Percentiles rank a stretch among this genome's conserved stretches.
These are phyloP conservation scores for Hansenula sp. DNA, from an alignment of 1,139 yeast genomes.

Conservation along the genomic window DNA sequence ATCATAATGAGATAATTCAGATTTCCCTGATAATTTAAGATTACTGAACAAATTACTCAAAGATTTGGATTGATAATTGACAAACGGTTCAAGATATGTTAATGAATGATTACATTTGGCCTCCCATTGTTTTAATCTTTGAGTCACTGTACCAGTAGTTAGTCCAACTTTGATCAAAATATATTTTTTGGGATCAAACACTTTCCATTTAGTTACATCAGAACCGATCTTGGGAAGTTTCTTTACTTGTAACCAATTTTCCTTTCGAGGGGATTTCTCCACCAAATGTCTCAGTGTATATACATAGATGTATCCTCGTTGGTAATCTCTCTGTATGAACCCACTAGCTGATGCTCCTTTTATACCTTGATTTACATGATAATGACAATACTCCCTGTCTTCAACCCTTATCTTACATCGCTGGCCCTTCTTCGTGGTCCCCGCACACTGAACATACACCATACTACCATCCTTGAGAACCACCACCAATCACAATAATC, in stretches of 20 bases:
- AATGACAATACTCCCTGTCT: slow-evolving; percentile 18
- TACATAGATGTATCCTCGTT: slow-evolving; percentile 45
- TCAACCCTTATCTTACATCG: slow-evolving; percentile 23
- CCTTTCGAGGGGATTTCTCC: slow-evolving; percentile 22
- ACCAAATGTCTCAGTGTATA: slow-evolving; percentile 45
- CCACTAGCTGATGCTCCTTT: background rate
- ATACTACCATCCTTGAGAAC: background rate
- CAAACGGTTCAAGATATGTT: slow-evolving; percentile 31
- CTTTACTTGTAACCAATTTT: slow-evolving; percentile 26
- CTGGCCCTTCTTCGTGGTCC: slow-evolving; percentile 23
- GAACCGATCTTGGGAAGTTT: slow-evolving; percentile 19
- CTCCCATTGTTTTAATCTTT: slow-evolving; percentile 51
- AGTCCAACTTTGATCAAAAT: slow-evolving; percentile 52
- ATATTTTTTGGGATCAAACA: slow-evolving; percentile 36
- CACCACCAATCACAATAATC: too few relatives aligned
- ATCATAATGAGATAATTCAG: slow-evolving; percentile 4
- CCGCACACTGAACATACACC: slow-evolving; percentile 14
- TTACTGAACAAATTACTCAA: slow-evolving; percentile 1
- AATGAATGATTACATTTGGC: slow-evolving; percentile 46
- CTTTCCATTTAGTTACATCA: slow-evolving; percentile 24
- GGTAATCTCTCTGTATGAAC: background rate
- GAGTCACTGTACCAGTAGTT: slow-evolving; percentile 43
- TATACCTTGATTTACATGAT: slow-evolving; percentile 17
- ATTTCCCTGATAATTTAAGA: slow-evolving; percentile 1
- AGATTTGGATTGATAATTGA: background rate